Evolutionary conservation across 1,284 basidiomycete species (phyloP).

Genomic region (Heliocybe sulcata): DNA sequence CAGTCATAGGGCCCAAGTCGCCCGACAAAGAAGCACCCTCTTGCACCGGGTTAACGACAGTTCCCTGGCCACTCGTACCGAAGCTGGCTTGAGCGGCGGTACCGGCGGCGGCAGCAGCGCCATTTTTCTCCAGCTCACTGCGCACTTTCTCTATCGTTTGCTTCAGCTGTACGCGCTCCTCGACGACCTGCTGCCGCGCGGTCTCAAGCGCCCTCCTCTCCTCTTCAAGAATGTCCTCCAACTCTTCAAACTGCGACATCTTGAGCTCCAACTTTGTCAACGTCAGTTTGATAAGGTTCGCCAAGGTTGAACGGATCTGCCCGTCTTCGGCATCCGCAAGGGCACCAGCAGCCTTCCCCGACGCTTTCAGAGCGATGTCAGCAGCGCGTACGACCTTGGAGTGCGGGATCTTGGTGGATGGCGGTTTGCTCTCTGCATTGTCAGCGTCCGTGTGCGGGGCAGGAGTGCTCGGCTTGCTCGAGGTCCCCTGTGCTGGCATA

Average conservation of each 20-base stretch:
- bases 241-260: slow-evolving; percentile 85
- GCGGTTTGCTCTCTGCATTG: slow-evolving; percentile 21
- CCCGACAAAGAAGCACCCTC: slow-evolving; percentile 17
- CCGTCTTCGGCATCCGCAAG: slow-evolving; percentile 84
- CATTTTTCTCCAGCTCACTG: slow-evolving; percentile 52
- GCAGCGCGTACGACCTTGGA: slow-evolving; percentile 78
- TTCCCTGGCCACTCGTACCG: slow-evolving; percentile 50
- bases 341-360: slow-evolving; percentile 78
- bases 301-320: slow-evolving; percentile 77
- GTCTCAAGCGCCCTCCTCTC: slow-evolving; percentile 74
- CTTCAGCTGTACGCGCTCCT: slow-evolving; percentile 57
- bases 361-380: slow-evolving; percentile 80
- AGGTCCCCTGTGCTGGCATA: slow-evolving; percentile 11
- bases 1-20: background rate
- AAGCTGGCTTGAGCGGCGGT: slow-evolving; percentile 29
- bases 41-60: slow-evolving; percentile 43
- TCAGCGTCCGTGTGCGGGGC: slow-evolving; percentile 10
- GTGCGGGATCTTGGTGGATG: slow-evolving; percentile 47
- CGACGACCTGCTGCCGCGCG: slow-evolving; percentile 58
- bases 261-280: slow-evolving; percentile 92
- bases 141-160: slow-evolving; percentile 60
- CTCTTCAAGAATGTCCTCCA: slow-evolving; percentile 85
- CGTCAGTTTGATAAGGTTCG: slow-evolving; percentile 85
- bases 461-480: slow-evolving; percentile 14
- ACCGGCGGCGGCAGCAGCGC: slow-evolving; percentile 11